These are phyloP conservation scores for Stentor roeselii DNA, from an alignment of 73 alveolate genomes.

Conservation along the genomic window DNA sequence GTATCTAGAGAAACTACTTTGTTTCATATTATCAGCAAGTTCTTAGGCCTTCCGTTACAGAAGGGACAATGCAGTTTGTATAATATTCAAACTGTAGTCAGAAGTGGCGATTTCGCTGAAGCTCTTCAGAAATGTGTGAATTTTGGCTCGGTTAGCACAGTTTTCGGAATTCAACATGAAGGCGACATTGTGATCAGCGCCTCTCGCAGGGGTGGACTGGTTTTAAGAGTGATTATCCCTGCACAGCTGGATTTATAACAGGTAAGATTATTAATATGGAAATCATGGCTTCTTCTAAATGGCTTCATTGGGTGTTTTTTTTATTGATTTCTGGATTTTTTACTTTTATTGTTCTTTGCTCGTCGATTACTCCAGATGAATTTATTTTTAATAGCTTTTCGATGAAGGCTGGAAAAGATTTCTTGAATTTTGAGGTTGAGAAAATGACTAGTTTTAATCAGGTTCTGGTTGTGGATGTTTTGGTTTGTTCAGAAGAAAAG, in stretches of 20 bases:
- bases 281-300: too few relatives aligned
- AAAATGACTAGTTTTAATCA: too few relatives aligned
- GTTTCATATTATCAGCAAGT: neutral
- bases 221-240: neutral
- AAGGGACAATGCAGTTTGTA: conserved; percentile 2
- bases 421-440: too few relatives aligned
- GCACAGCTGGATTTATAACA: conserved; percentile 10
- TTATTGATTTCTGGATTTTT: too few relatives aligned
- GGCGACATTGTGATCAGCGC: neutral
- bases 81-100: neutral
- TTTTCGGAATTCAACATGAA: conserved; percentile 20
- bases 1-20: neutral
- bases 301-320: too few relatives aligned
- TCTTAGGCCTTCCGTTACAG: neutral
- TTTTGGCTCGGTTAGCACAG: neutral
- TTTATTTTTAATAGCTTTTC: too few relatives aligned
- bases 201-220: neutral
- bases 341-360: too few relatives aligned
- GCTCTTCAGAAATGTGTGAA: neutral
- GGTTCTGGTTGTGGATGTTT: too few relatives aligned
- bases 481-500: too few relatives aligned
- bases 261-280: too few relatives aligned
- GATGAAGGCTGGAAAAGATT: too few relatives aligned
- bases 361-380: too few relatives aligned
- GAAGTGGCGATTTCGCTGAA: neutral